Evolutionary conservation across 2,329 filamentous ascomycete genomes (phyloP).

Genomic region (Aspergillus neoniger): DNA sequence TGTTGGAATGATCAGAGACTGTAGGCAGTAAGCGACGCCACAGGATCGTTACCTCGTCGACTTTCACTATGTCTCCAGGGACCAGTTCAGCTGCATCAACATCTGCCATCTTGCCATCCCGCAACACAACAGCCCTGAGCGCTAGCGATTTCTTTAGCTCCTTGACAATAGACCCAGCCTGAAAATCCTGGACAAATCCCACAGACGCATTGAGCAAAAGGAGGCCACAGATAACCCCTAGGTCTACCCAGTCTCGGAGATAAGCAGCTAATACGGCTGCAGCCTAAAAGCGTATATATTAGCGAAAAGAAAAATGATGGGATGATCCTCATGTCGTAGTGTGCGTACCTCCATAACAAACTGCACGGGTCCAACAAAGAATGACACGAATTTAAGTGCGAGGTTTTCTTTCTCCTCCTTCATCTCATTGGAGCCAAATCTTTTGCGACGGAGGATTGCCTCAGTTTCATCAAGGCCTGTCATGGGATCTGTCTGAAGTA

Average conservation of each 20-base stretch:
- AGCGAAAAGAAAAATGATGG: constrained; percentile 1
- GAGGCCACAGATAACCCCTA: constrained; percentile 84
- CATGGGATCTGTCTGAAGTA: constrained; percentile 74
- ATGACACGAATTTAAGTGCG: constrained; percentile 76
- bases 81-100: constrained; percentile 82
- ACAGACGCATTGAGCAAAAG: constrained; percentile 82
- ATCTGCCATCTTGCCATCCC: constrained; percentile 75
- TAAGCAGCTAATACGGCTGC: constrained; percentile 79
- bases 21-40: background rate
- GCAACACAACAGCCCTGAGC: constrained; percentile 82
- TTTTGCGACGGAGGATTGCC: constrained; percentile 64
- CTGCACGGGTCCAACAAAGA: constrained; percentile 87
- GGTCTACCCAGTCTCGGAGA: constrained; percentile 88
- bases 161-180: constrained; percentile 86
- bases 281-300: constrained; percentile 48
- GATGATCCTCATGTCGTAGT: constrained; percentile 9
- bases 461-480: constrained; percentile 72
- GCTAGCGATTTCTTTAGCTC: constrained; percentile 89
- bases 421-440: constrained; percentile 85
- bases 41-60: constrained; percentile 65
- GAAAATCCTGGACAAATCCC: constrained; percentile 86
- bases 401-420: constrained; percentile 87
- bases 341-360: constrained; percentile 83
- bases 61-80: constrained; percentile 83
- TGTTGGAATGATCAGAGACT: constrained; percentile 22